These are phyloP conservation scores for Austroboletus niveus DNA, from an alignment of 1,284 basidiomycete genomes.

Conservation along the genomic window DNA sequence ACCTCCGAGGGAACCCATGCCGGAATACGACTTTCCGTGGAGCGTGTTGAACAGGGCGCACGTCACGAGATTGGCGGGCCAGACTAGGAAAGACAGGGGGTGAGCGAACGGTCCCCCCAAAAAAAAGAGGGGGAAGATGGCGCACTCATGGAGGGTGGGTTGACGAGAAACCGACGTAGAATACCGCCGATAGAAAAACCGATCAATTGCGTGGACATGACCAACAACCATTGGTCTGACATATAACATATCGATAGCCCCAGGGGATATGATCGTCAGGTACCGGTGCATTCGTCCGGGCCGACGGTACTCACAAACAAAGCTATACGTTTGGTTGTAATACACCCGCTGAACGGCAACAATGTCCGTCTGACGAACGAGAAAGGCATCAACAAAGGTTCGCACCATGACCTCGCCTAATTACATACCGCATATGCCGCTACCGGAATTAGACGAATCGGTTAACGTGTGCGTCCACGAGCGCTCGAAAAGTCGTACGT, in stretches of 20 bases:
- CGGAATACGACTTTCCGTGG: conserved; percentile 59
- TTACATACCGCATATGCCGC: conserved; percentile 31
- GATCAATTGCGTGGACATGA: conserved; percentile 84
- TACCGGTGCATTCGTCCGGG: neutral
- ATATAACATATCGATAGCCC: conserved; percentile 3
- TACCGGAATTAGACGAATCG: conserved; percentile 2
- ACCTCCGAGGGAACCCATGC: conserved; percentile 60
- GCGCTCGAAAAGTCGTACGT: conserved; percentile 5
- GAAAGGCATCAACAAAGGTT: neutral
- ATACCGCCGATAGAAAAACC: conserved; percentile 87
- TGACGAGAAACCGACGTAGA: conserved; percentile 72
- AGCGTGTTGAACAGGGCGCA: conserved; percentile 83
- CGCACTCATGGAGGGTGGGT: conserved; percentile 84
- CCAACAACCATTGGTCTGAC: conserved; percentile 70
- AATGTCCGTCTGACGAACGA: conserved; percentile 57
- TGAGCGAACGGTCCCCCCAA: neutral
- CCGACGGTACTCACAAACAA: conserved; percentile 45
- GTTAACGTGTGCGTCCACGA: neutral
- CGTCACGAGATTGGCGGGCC: conserved; percentile 82
- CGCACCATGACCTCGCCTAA: neutral
- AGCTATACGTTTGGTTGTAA: conserved; percentile 65
- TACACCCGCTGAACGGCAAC: conserved; percentile 73
- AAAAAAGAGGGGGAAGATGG: conserved; percentile 8
- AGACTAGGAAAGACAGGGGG: conserved; percentile 46
- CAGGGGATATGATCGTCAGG: neutral